phyloP scores from a whole-genome alignment of 345 rosid genomes.

The Ailanthus altissimus region DNA sequence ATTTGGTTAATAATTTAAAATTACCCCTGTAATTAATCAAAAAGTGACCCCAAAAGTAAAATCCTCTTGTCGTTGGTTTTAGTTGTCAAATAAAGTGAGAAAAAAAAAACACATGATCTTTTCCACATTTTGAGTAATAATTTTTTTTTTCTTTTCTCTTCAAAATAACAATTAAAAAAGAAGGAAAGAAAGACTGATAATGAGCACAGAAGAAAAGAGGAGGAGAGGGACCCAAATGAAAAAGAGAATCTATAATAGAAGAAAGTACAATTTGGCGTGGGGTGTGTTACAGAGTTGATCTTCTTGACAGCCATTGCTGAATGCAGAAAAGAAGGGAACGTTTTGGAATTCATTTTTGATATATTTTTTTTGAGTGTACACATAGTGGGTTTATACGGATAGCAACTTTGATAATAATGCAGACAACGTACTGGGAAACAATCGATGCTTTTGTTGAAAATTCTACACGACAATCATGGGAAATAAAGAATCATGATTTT shows the following conservation, averaged over 20 bases:
- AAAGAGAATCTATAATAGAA: background rate
- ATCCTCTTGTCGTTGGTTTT: background rate
- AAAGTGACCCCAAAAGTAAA: background rate
- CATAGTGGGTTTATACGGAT: background rate
- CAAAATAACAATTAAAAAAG: too few species aligned
- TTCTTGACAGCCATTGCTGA: too few species aligned
- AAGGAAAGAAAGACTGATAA: background rate
- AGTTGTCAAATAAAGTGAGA: constrained; percentile 8
- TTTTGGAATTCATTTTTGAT: too few species aligned
- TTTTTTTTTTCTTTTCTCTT: too few species aligned
- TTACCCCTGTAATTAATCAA: background rate
- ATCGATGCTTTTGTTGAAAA: background rate
- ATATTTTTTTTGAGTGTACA: background rate
- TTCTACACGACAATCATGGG: constrained; percentile 1
- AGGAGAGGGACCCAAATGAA: background rate
- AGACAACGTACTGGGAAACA: background rate
- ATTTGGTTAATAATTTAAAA: background rate
- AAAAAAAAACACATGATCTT: too few species aligned
- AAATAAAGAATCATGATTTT: background rate
- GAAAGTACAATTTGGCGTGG: background rate
- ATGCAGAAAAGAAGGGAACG: too few species aligned
- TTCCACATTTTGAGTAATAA: too few species aligned
- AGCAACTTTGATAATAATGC: background rate
- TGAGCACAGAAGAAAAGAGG: background rate
- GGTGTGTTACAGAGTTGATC: too few species aligned